Conservation (phyloP, 176 grass and related monocot genomes). For the barley (Hordeum vulgare) region DNA sequence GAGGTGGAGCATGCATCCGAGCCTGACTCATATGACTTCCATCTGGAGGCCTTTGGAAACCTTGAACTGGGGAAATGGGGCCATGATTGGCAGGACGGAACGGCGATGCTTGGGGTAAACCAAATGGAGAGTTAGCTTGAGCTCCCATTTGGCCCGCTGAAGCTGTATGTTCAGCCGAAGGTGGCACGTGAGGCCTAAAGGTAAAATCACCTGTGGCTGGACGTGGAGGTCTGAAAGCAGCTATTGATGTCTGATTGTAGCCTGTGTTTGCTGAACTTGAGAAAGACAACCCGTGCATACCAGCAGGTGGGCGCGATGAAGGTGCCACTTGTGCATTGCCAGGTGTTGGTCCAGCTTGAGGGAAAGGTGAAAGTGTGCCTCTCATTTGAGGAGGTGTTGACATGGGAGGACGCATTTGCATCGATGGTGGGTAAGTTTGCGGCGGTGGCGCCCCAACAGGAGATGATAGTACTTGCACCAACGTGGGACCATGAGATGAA, state of each 20-base stretch:
- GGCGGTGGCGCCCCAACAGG: slow-evolving; percentile 18
- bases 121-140: slow-evolving; percentile 12
- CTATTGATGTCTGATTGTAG: slow-evolving; percentile 11
- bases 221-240: slow-evolving; percentile 39
- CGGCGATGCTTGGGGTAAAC: slow-evolving; percentile 28
- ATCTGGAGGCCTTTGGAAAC: slow-evolving; percentile 40
- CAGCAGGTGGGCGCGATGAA: slow-evolving; percentile 11
- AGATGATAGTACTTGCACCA: slow-evolving; percentile 16
- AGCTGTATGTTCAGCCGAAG: slow-evolving; percentile 7
- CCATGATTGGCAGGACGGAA: slow-evolving; percentile 41
- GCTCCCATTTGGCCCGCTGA: neutral
- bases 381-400: slow-evolving; percentile 20
- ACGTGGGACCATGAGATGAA: slow-evolving; percentile 27
- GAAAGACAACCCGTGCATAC: slow-evolving; percentile 16
- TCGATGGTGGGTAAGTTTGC: slow-evolving; percentile 12
- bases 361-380: slow-evolving; percentile 33
- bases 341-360: slow-evolving; percentile 31
- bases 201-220: slow-evolving; percentile 61
- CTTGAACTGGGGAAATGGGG: slow-evolving; percentile 24
- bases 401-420: slow-evolving; percentile 10
- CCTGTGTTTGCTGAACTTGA: slow-evolving; percentile 16
- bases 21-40: slow-evolving; percentile 19
- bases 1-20: slow-evolving; percentile 27
- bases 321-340: slow-evolving; percentile 21
- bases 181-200: slow-evolving; percentile 40